Conservation (phyloP, 345 rosid species). For the Psidium friedrichsthalianum region DNA sequence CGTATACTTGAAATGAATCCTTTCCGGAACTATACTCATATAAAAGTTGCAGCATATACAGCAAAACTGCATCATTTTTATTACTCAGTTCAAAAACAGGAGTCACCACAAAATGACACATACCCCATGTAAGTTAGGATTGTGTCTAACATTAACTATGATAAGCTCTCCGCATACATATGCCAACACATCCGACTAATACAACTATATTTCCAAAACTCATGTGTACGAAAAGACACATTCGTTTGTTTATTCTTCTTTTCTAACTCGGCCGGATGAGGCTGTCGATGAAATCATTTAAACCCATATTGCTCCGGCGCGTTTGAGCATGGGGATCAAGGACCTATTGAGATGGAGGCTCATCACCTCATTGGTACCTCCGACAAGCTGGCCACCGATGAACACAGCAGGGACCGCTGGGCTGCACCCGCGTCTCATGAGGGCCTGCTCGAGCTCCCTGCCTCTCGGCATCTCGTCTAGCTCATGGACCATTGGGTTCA, state of each 20-base stretch:
- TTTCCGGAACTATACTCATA: not conserved
- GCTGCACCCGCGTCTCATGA: conserved; percentile 3
- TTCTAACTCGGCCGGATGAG: not conserved
- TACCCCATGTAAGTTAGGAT: not conserved
- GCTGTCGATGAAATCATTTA: not conserved
- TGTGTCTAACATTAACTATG: not conserved
- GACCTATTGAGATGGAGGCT: conserved; percentile 7
- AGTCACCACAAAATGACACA: not conserved
- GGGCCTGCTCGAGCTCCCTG: conserved; percentile 8
- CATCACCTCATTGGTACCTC: conserved; percentile 13
- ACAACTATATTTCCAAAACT: not conserved
- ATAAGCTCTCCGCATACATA: not conserved
- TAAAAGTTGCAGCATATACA: not conserved
- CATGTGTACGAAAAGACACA: not conserved
- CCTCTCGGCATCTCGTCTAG: conserved; percentile 9
- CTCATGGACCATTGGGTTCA: not conserved
- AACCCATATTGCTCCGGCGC: conserved; percentile 9
- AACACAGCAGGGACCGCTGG: conserved; percentile 7
- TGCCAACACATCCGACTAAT: not conserved
- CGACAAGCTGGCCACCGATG: conserved; percentile 12
- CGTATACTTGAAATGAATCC: not conserved
- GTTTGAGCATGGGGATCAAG: conserved; percentile 7
- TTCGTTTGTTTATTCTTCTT: not conserved
- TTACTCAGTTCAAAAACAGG: not conserved
- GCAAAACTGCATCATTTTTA: not conserved